phyloP scores from a whole-genome alignment of 2,329 filamentous ascomycete species.

The Mycosphaerelloides madeirae region DNA sequence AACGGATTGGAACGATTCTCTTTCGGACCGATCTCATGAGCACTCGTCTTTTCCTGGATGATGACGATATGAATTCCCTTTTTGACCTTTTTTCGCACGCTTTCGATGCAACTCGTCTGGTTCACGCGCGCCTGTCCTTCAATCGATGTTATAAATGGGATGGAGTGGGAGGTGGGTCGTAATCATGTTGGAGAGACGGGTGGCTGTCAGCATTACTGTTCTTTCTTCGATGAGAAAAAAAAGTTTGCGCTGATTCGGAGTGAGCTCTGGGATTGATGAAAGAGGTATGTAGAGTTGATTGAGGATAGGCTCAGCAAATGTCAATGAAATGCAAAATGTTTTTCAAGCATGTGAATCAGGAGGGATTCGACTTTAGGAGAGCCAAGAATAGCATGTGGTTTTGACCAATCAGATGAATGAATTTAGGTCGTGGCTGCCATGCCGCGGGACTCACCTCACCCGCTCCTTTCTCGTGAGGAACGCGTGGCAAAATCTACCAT shows the following conservation, averaged over 20 bases:
- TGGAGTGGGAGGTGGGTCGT: neutral
- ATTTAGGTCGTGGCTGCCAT: no score
- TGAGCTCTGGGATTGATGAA: neutral
- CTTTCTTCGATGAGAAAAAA: no score
- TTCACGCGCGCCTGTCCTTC: neutral
- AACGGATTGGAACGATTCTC: no score
- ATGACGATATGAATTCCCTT: constrained; percentile 15
- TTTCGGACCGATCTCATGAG: neutral
- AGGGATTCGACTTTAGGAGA: no score
- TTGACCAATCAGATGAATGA: no score
- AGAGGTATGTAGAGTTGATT: neutral
- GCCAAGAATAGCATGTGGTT: no score
- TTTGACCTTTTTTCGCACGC: constrained; percentile 4
- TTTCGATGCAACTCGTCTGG: neutral
- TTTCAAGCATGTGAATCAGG: no score
- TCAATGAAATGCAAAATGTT: neutral
- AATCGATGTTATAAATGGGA: neutral
- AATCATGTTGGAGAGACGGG: neutral
- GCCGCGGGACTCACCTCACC: no score
- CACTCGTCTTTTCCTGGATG: constrained; percentile 2
- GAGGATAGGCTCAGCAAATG: neutral
- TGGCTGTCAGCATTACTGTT: no score
- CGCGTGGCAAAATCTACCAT: no score
- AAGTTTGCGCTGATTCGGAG: neutral
- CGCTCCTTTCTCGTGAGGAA: no score